phyloP scores from a whole-genome alignment of 331 rosid species.

The Acacia pycnantha region DNA sequence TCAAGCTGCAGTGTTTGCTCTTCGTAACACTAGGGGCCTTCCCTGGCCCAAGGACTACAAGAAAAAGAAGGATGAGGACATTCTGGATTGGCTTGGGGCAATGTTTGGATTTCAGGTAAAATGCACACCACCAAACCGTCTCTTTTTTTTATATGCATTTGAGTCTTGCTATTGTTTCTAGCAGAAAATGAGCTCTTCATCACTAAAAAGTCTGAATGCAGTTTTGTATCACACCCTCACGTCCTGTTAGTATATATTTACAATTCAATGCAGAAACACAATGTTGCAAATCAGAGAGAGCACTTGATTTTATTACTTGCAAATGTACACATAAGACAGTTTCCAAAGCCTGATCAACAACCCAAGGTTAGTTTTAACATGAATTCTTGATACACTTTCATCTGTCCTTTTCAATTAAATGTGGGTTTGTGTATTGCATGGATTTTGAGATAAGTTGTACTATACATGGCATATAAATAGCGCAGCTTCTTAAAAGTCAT shows the following conservation, averaged over 20 bases:
- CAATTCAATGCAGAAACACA: slow-evolving; percentile 69
- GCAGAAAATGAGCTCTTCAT: not conserved
- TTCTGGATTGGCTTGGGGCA: slow-evolving; percentile 94
- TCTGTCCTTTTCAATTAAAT: not conserved
- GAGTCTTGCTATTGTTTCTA: not conserved
- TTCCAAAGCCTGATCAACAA: slow-evolving; percentile 96
- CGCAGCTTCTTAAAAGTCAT: not conserved
- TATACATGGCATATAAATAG: not conserved
- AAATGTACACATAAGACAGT: slow-evolving; percentile 90
- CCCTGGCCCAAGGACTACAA: slow-evolving; percentile 88
- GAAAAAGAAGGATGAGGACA: slow-evolving; percentile 85
- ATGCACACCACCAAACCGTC: not conserved
- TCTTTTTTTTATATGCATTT: slow-evolving; percentile 5
- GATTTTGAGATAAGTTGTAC: not conserved
- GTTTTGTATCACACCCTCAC: not conserved
- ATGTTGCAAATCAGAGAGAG: slow-evolving; percentile 96
- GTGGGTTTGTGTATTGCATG: not conserved
- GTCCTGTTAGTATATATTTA: slow-evolving; percentile 10
- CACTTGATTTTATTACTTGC: slow-evolving; percentile 92
- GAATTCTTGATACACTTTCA: not conserved
- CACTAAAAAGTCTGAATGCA: not conserved
- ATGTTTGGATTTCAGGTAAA: slow-evolving; percentile 99
- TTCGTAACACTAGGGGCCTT: slow-evolving; percentile 96
- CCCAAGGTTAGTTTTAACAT: slow-evolving; percentile 73
- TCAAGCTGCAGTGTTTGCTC: slow-evolving; percentile 90